Evolutionary conservation across 306 rosid genomes (phyloP), one percentile per base, ranked within the genome.

Genomic region (Pachyrhizus erosus): DNA sequence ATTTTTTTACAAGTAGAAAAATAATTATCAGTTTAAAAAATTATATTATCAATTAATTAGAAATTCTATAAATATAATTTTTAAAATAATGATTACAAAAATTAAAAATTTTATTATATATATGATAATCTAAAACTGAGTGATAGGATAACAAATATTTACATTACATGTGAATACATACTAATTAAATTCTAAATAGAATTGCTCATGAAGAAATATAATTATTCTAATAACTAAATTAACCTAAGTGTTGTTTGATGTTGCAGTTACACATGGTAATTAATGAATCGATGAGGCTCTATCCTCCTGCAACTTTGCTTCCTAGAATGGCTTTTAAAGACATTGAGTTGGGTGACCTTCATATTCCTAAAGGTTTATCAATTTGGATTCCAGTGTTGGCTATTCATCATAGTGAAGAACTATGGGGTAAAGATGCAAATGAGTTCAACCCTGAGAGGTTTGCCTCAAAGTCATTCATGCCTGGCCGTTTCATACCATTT

Each of bases 381-480:
- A 80, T 95, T 79, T 95, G 99, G 99, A 93, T 95, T 9, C 99
- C 99, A 1, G 96, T 95, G 24, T 83, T 95, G 1, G 99, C 98
- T 17, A 93, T 95, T 86, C 98, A 95, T 64, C 99, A 95, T 21
- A 91, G 92, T 51, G 80, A 89, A 83, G 92, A 90, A 64, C 9
- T 95, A 18, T 95, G 99, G 98, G 99, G 98, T 0, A 79, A 91
- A 80, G 98, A 95, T 81, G 96, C 88, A 26, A 92, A 95, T 69
- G 90, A 91, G 75, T 95, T 95, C 86, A 91, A 95, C 67, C 99
- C 99, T 0, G 87, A 89, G 40, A 88, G 99, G 60, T 95, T 95
- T 83, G 93, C 93, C 23, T 86, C 97, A 5, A 95, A 86, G 42
- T 40, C 97, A 10, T 95, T 84, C 84, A 65, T 51, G 1, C 87